Evolutionary conservation across 148 eudicot genomes (phyloP).

Genomic region (Polygonum maritimum): DNA sequence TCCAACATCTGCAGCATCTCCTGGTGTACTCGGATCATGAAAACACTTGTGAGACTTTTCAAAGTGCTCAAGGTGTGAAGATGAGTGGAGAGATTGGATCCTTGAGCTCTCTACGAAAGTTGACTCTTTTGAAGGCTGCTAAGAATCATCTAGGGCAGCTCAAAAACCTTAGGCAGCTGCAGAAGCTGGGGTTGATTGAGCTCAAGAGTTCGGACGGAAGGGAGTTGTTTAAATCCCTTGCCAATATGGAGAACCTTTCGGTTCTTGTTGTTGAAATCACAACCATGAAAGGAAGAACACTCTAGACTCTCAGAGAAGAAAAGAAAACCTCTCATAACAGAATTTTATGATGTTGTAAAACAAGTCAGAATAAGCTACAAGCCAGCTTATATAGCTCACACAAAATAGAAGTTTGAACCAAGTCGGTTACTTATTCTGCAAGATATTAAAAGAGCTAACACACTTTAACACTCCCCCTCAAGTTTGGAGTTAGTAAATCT

Average conservation of each 20-base stretch:
- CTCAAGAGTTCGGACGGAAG: not conserved
- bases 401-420: too few species aligned
- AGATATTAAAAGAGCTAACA: too few species aligned
- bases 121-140: conserved; percentile 16
- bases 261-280: too few species aligned
- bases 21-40: not conserved
- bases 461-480: too few species aligned
- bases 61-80: not conserved
- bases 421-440: too few species aligned
- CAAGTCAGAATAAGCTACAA: too few species aligned
- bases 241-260: conserved; percentile 10
- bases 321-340: too few species aligned
- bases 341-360: too few species aligned
- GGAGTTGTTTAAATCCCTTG: not conserved
- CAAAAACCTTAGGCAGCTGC: not conserved
- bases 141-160: not conserved
- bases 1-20: conserved; percentile 6
- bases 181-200: conserved; percentile 6
- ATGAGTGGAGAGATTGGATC: not conserved
- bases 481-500: too few species aligned
- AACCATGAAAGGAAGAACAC: too few species aligned
- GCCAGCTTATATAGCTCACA: too few species aligned
- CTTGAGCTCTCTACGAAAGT: conserved; percentile 8
- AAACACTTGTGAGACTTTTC: not conserved
- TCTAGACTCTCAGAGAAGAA: too few species aligned